Evolutionary conservation across 441 rosid species (phyloP).

Genomic region (Sinapis alba): DNA sequence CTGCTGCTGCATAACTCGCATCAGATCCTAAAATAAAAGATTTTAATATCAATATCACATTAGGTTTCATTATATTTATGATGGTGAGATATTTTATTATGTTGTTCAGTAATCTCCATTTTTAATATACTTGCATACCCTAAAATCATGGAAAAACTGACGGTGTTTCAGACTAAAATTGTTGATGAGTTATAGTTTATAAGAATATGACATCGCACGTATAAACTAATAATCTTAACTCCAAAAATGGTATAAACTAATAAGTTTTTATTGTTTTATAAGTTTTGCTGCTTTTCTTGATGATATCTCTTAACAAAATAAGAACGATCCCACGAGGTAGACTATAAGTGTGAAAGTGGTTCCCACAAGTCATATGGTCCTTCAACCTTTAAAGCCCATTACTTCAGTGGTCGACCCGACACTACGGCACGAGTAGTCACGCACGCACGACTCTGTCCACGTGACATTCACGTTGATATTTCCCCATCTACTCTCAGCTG

Average conservation of each 20-base stretch:
- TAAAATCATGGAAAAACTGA: neutral
- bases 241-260: neutral
- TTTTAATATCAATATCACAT: neutral
- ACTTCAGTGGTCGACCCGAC: conserved; percentile 46
- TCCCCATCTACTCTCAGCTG: conserved; percentile 25
- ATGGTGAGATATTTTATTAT: neutral
- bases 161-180: neutral
- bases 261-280: neutral
- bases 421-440: conserved; percentile 41
- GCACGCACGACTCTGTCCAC: conserved; percentile 38
- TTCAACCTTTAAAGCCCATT: conserved; percentile 31
- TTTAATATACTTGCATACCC: neutral
- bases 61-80: neutral
- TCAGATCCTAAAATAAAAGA: neutral
- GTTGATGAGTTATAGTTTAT: neutral
- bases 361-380: conserved; percentile 39
- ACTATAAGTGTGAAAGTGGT: conserved; percentile 21
- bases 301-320: neutral
- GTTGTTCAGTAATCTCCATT: neutral
- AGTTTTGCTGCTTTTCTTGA: neutral
- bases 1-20: neutral
- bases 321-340: conserved; percentile 25
- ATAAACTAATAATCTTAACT: neutral
- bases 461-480: conserved; percentile 36
- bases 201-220: neutral